Evolutionary conservation across 208 protist genomes (phyloP).

Genomic region (Leishmania martiniquensis): DNA sequence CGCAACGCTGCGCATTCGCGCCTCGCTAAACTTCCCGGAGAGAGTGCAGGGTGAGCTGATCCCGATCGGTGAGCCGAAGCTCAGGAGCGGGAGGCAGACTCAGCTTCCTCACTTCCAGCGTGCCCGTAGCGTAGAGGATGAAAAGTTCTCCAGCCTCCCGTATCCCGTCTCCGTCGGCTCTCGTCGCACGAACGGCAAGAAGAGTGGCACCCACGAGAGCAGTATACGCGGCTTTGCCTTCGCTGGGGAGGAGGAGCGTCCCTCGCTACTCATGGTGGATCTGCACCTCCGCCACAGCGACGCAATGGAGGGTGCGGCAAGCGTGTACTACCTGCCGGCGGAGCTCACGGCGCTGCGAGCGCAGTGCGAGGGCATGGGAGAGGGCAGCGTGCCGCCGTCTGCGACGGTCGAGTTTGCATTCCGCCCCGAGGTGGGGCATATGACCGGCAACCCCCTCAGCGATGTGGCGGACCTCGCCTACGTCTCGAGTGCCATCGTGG

Average conservation of each 20-base stretch:
- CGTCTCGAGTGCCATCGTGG: conserved; percentile 22
- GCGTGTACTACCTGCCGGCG: conserved; percentile 52
- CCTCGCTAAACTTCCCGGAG: conserved; percentile 68
- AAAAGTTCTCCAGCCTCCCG: conserved; percentile 24
- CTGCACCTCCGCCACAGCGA: conserved; percentile 51
- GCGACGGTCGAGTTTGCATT: conserved; percentile 48
- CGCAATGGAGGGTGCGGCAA: conserved; percentile 36
- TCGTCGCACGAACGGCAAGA: not conserved
- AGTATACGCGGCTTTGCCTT: not conserved
- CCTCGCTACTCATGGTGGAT: conserved; percentile 62
- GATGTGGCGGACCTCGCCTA: conserved; percentile 40
- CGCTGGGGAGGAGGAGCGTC: conserved; percentile 30
- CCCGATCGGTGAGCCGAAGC: conserved; percentile 42
- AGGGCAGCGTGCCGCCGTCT: conserved; percentile 31
- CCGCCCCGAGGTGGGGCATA: conserved; percentile 17
- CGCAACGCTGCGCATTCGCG: conserved; percentile 54
- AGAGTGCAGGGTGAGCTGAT: conserved; percentile 71
- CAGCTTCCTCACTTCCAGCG: conserved; percentile 53
- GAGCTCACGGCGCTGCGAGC: conserved; percentile 36
- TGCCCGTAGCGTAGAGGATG: conserved; percentile 34
- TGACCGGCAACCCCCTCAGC: conserved; percentile 39
- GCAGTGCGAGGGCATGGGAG: conserved; percentile 40
- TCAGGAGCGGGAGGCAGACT: conserved; percentile 14
- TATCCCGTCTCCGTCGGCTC: not conserved
- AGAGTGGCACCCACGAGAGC: not conserved